Percentiles rank a stretch among this genome's conserved stretches.
Evolutionary conservation across 768 basidiomycete species (phyloP).

Genomic region (Collybiopsis confluens): DNA sequence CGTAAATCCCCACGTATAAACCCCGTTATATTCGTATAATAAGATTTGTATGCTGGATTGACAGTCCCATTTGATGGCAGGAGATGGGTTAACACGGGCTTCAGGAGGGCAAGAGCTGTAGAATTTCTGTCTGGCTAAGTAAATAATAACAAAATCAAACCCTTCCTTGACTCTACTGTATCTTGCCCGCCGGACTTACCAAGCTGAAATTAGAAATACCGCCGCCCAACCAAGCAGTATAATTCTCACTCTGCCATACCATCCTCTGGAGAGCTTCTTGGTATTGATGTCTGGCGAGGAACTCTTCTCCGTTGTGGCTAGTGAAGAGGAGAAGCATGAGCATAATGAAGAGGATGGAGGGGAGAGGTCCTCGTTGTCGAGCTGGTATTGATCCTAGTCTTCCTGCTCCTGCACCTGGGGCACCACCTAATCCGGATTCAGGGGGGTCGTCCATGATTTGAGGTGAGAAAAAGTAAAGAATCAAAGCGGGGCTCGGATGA

Average conservation of each 20-base stretch:
- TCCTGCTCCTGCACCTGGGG: no score
- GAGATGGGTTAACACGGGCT: slow-evolving; percentile 46
- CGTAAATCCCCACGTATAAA: slow-evolving; percentile 63
- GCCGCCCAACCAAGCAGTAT: slow-evolving; percentile 71
- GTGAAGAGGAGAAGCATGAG: slow-evolving; percentile 79
- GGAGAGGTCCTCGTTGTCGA: slow-evolving; percentile 56
- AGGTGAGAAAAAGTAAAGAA: background rate
- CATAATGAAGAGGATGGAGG: slow-evolving; percentile 70
- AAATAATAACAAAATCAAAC: no score
- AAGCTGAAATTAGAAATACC: slow-evolving; percentile 61
- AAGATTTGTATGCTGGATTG: slow-evolving; percentile 47
- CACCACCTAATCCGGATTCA: slow-evolving; percentile 33
- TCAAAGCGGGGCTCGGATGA: no score
- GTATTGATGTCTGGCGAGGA: slow-evolving; percentile 58
- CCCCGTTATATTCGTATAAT: slow-evolving; percentile 75
- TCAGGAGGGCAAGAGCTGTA: slow-evolving; percentile 33
- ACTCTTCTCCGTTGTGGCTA: slow-evolving; percentile 68
- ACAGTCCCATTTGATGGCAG: slow-evolving; percentile 39
- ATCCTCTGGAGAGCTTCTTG: slow-evolving; percentile 59
- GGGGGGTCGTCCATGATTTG: slow-evolving; percentile 18
- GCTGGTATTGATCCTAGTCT: no score
- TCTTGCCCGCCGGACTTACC: slow-evolving; percentile 48
- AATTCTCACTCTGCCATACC: slow-evolving; percentile 63
- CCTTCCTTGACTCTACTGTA: no score
- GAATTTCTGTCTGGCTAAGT: slow-evolving; percentile 45